Evolutionary conservation across 192 early-diverging fungal genomes (phyloP), one percentile per base, ranked within the genome.

Genomic region (Umbelopsis isabellina): DNA sequence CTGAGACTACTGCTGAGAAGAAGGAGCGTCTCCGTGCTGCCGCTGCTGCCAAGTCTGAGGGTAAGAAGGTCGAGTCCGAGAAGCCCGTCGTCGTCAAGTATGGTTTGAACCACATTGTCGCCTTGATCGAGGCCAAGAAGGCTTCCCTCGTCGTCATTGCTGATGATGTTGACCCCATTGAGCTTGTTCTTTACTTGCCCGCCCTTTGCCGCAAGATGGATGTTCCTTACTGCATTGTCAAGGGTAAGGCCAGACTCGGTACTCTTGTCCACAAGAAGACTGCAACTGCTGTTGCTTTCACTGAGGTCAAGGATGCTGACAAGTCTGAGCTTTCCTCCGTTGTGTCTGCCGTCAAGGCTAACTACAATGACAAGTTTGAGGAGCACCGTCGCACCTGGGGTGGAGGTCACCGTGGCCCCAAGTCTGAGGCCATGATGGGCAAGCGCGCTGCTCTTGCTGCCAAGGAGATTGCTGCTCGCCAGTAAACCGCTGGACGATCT

Each of bases 181-280:
- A 99, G 88, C 79, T 99, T 69, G 96, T 99, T 73, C 76, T 99
- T 71, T 99, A 94, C 94, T 90, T 99, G 76, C 97, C 97, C 53
- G 96, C 96, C 71, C 91, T 99, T 64, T 99, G 97, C 93, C 92
- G 95, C 82, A 99, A 99, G 92, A 97, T 97, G 96, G 94, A 93
- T 81, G 88, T 99, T 81, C 97, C 97, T 67, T 99, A 99, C 89
- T 88, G 84, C 85, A 97, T 99, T 80, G 94, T 99, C 80, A 98
- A 98, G 94, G 87, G 92, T 80, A 98, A 98, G 91, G 87, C 92
- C 82, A 90, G 97, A 81, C 91, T 98, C 79, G 97, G 97, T 76
- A 94, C 95, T 70, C 92, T 97, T 65, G 94, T 98, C 79, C 95
- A 97, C 92, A 94, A 97, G 90, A 98, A 98, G 94, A 98, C 94